Percentiles rank a stretch among this genome's conserved stretches.
Conservation (phyloP, 140 eudicot species). For the Ambrosia hybrid region DNA sequence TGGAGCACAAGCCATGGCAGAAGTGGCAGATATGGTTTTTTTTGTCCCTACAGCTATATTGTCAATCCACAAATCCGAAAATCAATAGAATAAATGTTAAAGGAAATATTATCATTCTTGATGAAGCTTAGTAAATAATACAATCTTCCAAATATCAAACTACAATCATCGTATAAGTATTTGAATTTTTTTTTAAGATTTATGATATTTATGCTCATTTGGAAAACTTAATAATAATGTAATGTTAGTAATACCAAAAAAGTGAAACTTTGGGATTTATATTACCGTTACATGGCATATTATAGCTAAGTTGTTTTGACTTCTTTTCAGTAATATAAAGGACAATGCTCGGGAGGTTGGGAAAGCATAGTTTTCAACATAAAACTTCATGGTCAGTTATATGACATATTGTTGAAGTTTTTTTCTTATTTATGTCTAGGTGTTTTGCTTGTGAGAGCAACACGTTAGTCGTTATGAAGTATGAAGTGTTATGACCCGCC, state of each 20-base stretch:
- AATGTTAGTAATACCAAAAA: too few relatives aligned
- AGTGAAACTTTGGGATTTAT: background rate
- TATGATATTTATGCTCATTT: background rate
- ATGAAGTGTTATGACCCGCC: background rate
- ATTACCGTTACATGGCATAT: slow-evolving; percentile 5
- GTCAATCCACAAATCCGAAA: slow-evolving; percentile 72
- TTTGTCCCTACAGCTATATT: slow-evolving; percentile 90
- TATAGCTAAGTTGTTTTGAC: slow-evolving; percentile 1
- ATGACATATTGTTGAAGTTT: too few relatives aligned
- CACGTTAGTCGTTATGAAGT: too few relatives aligned
- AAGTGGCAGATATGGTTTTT: slow-evolving; percentile 75
- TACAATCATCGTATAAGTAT: too few relatives aligned
- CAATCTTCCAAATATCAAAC: slow-evolving; percentile 16
- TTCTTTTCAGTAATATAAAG: slow-evolving; percentile 75
- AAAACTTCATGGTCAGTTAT: too few relatives aligned
- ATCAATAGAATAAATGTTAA: slow-evolving; percentile 77
- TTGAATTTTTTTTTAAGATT: background rate
- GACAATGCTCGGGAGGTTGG: slow-evolving; percentile 74
- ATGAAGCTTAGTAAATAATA: slow-evolving; percentile 93
- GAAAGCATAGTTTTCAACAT: too few relatives aligned
- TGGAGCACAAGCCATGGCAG: slow-evolving; percentile 84
- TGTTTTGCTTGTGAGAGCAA: too few relatives aligned
- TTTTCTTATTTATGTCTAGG: too few relatives aligned
- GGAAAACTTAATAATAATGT: too few relatives aligned
- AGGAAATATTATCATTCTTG: slow-evolving; percentile 84